Evolutionary conservation across 169 alveolate species (phyloP).

Genomic region (Babesia ovata): DNA sequence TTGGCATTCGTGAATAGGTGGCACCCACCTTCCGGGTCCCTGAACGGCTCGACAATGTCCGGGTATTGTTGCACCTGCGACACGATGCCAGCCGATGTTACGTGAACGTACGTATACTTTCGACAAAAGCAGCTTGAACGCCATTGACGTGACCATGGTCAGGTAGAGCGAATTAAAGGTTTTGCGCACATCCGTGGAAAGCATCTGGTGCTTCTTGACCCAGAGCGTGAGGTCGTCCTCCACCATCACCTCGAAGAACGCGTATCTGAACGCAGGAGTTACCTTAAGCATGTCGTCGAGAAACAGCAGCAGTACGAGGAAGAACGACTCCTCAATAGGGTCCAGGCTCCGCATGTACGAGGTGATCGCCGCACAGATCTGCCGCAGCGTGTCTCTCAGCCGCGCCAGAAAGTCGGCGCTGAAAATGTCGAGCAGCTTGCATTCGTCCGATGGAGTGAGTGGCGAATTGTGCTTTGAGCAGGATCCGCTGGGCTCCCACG

Average conservation of each 20-base stretch:
- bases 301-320: constrained; percentile 32
- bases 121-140: constrained; percentile 49
- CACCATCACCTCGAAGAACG: constrained; percentile 18
- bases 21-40: constrained; percentile 47
- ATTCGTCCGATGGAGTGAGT: constrained; percentile 17
- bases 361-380: constrained; percentile 21
- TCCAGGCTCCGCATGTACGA: constrained; percentile 14
- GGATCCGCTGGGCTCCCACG: constrained; percentile 64
- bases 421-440: constrained; percentile 27
- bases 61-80: constrained; percentile 39
- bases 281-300: constrained; percentile 52
- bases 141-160: constrained; percentile 61
- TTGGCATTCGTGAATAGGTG: neutral
- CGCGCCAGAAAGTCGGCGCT: constrained; percentile 22
- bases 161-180: constrained; percentile 54
- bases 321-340: constrained; percentile 15
- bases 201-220: constrained; percentile 51
- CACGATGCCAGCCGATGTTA: neutral
- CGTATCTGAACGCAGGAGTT: constrained; percentile 49
- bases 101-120: constrained; percentile 38
- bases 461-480: constrained; percentile 45
- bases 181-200: constrained; percentile 29
- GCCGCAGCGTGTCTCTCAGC: constrained; percentile 21
- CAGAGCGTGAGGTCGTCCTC: constrained; percentile 34
- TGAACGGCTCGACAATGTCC: constrained; percentile 52